Base-by-base conservation (phyloP, 257 asterid species). In the Vinca minor region DNA sequence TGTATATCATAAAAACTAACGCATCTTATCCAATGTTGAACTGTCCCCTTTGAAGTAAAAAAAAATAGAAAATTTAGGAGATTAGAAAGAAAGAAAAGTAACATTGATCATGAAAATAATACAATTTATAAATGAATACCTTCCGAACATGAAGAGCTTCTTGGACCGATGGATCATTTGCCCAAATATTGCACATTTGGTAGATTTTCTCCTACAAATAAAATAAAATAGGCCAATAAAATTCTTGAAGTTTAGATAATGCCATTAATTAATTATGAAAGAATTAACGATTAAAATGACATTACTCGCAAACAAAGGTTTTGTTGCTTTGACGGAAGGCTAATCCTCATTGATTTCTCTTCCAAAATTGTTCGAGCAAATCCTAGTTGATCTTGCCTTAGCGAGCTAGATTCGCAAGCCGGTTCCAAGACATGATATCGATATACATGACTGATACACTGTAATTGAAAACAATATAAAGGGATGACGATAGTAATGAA, bases 121-220 rank as follows among this genome's bases (percentile, higher is more conserved):
- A 38, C 2, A 38, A 38, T 8, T 5, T 13, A 38, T 10, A 3
- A n/a, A 5, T 48, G 35, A 11, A 2, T 56, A 70, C 75, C 14
- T 70, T 70, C 45, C 62, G 46, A 70, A 64, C 35, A 15, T 42
- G 65, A 70, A 70, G 75, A 63, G 75, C 75, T 70, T 62, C 64
- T 42, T 52, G 69, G 0, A 69, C 74, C 15, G 36, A 9, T 26
- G 59, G 59, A 54, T 54, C 59, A 54, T 54, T 54, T 1, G 59
- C 59, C 59, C 59, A 54, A 4, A 54, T 32, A 38, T 13, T 7
- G 10, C 44, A 38, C 44, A 38, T 38, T 13, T 5, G 10, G 11
- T 38, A 38, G 11, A 38, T 38, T 38, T 7, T 57, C 10, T 29
- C 38, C 63, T 32, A 18, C 15, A 57, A 57, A 12, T 14, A 15